Conservation (phyloP, 805 yeast species). For the Lipomyces sp. region DNA sequence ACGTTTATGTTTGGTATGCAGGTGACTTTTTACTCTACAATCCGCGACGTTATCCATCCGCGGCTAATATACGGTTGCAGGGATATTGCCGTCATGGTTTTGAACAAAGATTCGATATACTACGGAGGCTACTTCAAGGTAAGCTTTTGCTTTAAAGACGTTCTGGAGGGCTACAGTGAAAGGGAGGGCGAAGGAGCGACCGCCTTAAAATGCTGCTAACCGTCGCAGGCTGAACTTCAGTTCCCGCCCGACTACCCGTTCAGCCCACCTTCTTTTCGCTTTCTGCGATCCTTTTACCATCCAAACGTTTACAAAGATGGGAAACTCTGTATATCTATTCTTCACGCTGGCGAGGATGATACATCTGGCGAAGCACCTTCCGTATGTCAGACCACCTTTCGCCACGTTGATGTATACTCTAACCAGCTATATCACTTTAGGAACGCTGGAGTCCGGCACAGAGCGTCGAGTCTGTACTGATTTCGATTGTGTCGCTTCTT, state of each 20-base stretch:
- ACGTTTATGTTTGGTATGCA: constrained; percentile 50
- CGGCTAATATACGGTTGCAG: constrained; percentile 36
- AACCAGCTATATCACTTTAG: constrained; percentile 7
- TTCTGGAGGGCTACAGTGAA: too few species aligned
- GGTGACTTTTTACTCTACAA: neutral
- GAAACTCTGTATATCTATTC: constrained; percentile 83
- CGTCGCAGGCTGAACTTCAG: constrained; percentile 69
- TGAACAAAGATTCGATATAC: constrained; percentile 82
- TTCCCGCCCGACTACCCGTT: constrained; percentile 91
- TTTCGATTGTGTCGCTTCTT: constrained; percentile 82
- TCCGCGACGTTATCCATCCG: too few species aligned
- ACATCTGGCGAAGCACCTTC: constrained; percentile 54
- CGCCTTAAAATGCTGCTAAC: too few species aligned
- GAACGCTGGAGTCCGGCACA: constrained; percentile 52
- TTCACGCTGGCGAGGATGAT: constrained; percentile 88
- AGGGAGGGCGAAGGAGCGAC: too few species aligned
- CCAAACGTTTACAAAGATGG: constrained; percentile 96
- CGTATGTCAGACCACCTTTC: constrained; percentile 6
- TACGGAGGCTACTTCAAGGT: constrained; percentile 87
- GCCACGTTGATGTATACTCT: neutral
- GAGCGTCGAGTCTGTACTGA: constrained; percentile 84
- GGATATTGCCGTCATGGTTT: constrained; percentile 91
- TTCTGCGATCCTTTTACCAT: constrained; percentile 89
- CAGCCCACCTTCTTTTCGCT: constrained; percentile 87
- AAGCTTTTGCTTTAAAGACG: constrained; percentile 11